Conservation (phyloP, 495 filamentous ascomycete species). For the Penicillium arizonense region DNA sequence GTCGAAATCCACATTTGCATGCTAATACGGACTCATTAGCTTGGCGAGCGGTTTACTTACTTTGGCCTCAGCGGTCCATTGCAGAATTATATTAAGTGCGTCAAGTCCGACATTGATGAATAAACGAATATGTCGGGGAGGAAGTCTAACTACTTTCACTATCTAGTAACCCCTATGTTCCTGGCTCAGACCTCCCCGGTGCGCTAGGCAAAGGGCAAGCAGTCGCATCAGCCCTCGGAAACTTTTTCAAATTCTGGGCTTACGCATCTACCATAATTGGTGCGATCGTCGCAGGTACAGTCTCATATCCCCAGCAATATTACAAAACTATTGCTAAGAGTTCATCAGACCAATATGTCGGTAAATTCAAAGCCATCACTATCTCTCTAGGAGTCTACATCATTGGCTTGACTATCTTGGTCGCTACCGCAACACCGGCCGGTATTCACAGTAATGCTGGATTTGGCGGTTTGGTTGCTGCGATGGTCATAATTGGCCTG, state of each 20-base stretch:
- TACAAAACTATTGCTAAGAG: background rate
- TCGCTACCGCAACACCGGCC: slow-evolving; percentile 54
- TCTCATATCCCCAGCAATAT: background rate
- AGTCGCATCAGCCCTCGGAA: slow-evolving; percentile 11
- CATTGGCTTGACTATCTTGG: slow-evolving; percentile 58
- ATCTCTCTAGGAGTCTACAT: slow-evolving; percentile 52
- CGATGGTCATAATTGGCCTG: slow-evolving; percentile 30
- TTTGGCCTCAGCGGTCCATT: slow-evolving; percentile 13
- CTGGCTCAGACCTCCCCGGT: slow-evolving; percentile 11
- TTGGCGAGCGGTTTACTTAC: slow-evolving; percentile 8
- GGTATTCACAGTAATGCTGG: slow-evolving; percentile 2
- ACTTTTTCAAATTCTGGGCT: slow-evolving; percentile 24
- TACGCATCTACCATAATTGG: slow-evolving; percentile 37
- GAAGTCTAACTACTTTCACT: background rate
- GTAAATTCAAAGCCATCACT: slow-evolving; percentile 54
- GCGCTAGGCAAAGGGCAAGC: slow-evolving; percentile 13
- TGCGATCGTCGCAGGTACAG: slow-evolving; percentile 29
- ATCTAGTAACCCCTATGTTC: slow-evolving; percentile 14
- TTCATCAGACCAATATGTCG: slow-evolving; percentile 27
- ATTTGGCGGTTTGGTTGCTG: slow-evolving; percentile 7
- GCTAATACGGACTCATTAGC: background rate
- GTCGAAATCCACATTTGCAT: background rate
- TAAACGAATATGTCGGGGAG: no score
- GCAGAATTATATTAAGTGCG: slow-evolving; percentile 19
- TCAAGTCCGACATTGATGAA: background rate